These are phyloP conservation scores for Bonia amplexicaulis DNA, from an alignment of 176 grass and related monocot species.

Conservation along the genomic window DNA sequence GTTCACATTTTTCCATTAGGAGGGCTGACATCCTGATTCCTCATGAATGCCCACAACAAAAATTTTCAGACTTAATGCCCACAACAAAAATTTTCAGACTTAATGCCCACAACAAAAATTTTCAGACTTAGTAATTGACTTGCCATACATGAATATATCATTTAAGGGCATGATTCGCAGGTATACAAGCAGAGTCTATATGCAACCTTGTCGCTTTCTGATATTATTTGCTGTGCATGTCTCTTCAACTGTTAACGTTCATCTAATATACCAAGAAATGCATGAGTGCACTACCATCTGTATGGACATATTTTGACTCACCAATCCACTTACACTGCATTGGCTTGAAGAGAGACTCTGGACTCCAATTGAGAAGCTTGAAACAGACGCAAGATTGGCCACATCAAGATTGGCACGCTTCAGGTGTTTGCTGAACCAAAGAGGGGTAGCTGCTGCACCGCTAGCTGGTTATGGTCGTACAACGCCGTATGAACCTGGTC, in stretches of 20 bases:
- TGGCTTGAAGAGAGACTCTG: conserved; percentile 70
- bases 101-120: neutral
- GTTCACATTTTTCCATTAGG: neutral
- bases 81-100: neutral
- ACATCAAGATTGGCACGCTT: conserved; percentile 72
- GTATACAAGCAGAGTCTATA: conserved; percentile 2
- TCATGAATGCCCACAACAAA: neutral
- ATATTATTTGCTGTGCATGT: conserved; percentile 3
- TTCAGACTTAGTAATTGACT: neutral
- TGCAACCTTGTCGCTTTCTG: neutral
- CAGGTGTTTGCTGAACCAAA: conserved; percentile 91
- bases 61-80: neutral
- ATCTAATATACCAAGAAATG: conserved; percentile 12
- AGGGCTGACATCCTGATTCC: neutral
- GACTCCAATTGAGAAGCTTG: conserved; percentile 60
- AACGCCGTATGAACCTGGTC: conserved; percentile 62
- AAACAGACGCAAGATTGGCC: conserved; percentile 52
- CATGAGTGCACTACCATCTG: conserved; percentile 1
- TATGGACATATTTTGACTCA: conserved; percentile 24
- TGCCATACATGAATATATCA: neutral
- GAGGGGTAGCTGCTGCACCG: conserved; percentile 83
- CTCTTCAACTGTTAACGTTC: neutral
- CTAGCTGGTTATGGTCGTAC: conserved; percentile 46
- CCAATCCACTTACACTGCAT: conserved; percentile 35
- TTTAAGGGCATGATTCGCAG: conserved; percentile 19